Evolutionary conservation across 805 yeast genomes (phyloP), one percentile per base, ranked within the genome.

Genomic region (Lipomyces kockii): DNA sequence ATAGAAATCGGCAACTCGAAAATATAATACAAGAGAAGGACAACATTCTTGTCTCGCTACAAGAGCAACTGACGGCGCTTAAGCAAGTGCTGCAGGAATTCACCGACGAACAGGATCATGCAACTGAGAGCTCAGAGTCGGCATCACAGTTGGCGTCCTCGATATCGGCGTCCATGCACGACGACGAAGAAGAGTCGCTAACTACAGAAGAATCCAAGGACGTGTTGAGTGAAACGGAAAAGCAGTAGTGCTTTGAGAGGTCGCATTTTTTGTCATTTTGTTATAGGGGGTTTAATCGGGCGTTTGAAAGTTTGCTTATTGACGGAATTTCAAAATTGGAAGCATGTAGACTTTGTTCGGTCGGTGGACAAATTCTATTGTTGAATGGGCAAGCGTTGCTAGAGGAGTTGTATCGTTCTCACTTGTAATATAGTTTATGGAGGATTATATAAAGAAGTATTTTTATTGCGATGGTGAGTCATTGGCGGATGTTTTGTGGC

Each of bases 31-130:
- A 81, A 43, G 96, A 91, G 73, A 88, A 87, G 75, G 90, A 91
- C 72, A 76, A 80, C 12, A 83, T 90, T 8, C 83, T 91, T 53
- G 86, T 82, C 11, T 83, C 86, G 59, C 77, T 90, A 60, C 87
- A 85, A 68, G 83, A 83, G 46, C 96, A 91, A 77, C 79, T 91
- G 67, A 80, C 78, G 39, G 88, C 86, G 65, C 80, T 92, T 70
- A 91, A 90, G 74, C 83, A 85, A 14, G 72, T 74, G 9, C 60
- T 75, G 57, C 73, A 74, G 11, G 68, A 74, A 43, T 65, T 70
- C 35, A 68, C 69, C 7, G 65, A 62, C 53, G 69, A 57, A 52
- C 64, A 67, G 37, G 58, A 60, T 1, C 32, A 27, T 17, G 35
- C 52, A n/a, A 39, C 61, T 22, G n/a, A 58, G 57, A n/a, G 62